Percentiles rank a stretch among this genome's conserved stretches.
These are phyloP conservation scores for Exsudoporus frostii DNA, from an alignment of 768 basidiomycete species.

Conservation along the genomic window DNA sequence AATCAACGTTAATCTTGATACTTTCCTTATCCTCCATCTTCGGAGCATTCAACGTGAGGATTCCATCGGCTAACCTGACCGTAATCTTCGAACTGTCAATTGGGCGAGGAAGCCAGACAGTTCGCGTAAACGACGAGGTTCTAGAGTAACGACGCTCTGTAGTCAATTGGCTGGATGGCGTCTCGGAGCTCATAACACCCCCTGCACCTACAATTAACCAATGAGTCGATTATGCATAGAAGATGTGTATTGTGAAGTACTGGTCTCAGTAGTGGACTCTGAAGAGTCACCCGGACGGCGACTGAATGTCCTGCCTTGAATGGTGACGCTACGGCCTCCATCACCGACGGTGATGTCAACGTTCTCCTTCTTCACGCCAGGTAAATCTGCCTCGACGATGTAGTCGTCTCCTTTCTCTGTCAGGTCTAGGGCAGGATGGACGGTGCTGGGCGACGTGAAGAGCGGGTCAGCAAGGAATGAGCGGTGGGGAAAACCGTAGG, in stretches of 20 bases:
- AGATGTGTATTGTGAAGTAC: constrained; percentile 6
- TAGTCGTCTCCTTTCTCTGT: constrained; percentile 63
- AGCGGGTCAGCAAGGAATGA: constrained; percentile 52
- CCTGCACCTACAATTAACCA: constrained; percentile 4
- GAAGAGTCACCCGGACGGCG: constrained; percentile 19
- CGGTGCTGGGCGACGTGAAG: constrained; percentile 31
- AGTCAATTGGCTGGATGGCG: constrained; percentile 45
- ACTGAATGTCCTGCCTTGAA: constrained; percentile 57
- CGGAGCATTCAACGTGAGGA: constrained; percentile 59
- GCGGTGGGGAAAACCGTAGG: constrained; percentile 30
- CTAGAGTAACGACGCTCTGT: constrained; percentile 59
- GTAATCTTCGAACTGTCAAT: constrained; percentile 55
- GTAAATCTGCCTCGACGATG: constrained; percentile 72
- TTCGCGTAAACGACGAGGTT: constrained; percentile 58
- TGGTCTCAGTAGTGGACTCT: constrained; percentile 15
- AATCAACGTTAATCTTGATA: constrained; percentile 45
- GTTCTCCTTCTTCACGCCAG: constrained; percentile 77
- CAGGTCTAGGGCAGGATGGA: constrained; percentile 64
- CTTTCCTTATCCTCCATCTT: constrained; percentile 59
- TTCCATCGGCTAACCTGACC: constrained; percentile 66
- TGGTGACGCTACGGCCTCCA: constrained; percentile 65
- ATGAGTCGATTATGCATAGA: background rate
- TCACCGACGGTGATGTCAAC: constrained; percentile 69
- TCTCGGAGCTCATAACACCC: constrained; percentile 16
- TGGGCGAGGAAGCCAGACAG: constrained; percentile 66